Base-by-base conservation (phyloP, 1,139 yeast genomes). In the Taphrina deformans region DNA sequence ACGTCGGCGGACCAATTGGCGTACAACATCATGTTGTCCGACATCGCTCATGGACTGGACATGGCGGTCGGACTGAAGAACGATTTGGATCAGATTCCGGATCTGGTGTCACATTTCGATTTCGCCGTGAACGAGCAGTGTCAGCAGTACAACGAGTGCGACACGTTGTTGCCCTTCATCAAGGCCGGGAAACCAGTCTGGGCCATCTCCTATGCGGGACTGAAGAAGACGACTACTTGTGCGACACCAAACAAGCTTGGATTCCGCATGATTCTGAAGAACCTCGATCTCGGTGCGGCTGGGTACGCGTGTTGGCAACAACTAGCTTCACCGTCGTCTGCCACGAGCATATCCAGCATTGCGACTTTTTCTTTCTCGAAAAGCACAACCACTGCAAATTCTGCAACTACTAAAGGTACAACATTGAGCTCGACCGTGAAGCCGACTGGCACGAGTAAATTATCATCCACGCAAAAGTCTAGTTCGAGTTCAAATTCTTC, bases 81-180 rank as follows among this genome's bases (percentile, higher is more conserved):
- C 55, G 68, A 68, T n/a, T 66, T 62, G 26, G 67, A 52, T 26
- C 67, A 68, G 41, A 69, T 69, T 16, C 44, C 62, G 21, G 29
- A 35, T 5, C 67, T 69, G 27, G 67, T 69, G 33, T 67, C 56
- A 26, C 38, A 53, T n/a, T 64, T 69, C 67, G 69, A 69, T 26
- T 69, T 70, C 68, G 55, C 65, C 24, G 70, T 69, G 44, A 68
- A 69, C 60, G 70, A 69, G 52, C 70, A 69, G 41, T 69, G 70
- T 40, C 69, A 60, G 12, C 68, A 68, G 35, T 67, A 67, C 40
- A 69, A 53, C 16, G 70, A 69, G 44, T 69, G 70, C 21, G 27
- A 29, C 31, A 51, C 55, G 2, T 23, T 51, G 44, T 6, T 51
- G 44, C 55, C 55, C 10, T 51, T 51, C 44, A 51, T 51, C 5